Percentiles rank a stretch among this genome's conserved stretches.
These are phyloP conservation scores for Kernera saxatilis DNA, from an alignment of 345 rosid species.

Conservation along the genomic window DNA sequence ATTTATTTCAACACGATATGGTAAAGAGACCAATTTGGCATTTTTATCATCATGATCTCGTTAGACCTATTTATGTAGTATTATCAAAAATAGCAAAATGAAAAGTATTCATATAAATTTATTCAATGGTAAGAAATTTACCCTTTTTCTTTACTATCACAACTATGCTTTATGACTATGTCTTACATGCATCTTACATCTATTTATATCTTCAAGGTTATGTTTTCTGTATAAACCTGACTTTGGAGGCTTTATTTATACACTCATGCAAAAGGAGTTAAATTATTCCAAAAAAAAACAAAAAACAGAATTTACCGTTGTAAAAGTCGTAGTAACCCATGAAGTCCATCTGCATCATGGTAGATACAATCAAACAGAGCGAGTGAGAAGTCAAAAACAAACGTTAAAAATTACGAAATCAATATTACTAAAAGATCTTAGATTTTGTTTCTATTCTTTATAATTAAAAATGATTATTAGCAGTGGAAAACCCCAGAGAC, in stretches of 20 bases:
- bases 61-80: neutral
- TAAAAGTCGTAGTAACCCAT: slow-evolving; percentile 37
- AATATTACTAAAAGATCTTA: neutral
- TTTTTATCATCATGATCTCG: slow-evolving; percentile 8
- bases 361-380: neutral
- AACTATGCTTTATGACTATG: neutral
- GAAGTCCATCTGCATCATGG: slow-evolving; percentile 41
- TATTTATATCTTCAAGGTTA: neutral
- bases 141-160: neutral
- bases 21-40: neutral
- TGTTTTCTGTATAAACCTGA: neutral
- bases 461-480: neutral
- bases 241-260: neutral
- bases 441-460: neutral
- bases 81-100: neutral
- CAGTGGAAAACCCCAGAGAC: neutral
- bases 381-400: neutral
- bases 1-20: neutral
- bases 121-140: neutral
- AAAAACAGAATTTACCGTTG: slow-evolving; percentile 46
- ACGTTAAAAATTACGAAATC: neutral
- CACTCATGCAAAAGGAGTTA: neutral
- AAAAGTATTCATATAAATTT: neutral
- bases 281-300: neutral
- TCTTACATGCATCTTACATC: neutral